A percentile compares a stretch with the other conserved stretches of the same genome.
These are phyloP conservation scores for Jacaranda mimosifolia DNA, from an alignment of 257 asterid species.

Conservation along the genomic window DNA sequence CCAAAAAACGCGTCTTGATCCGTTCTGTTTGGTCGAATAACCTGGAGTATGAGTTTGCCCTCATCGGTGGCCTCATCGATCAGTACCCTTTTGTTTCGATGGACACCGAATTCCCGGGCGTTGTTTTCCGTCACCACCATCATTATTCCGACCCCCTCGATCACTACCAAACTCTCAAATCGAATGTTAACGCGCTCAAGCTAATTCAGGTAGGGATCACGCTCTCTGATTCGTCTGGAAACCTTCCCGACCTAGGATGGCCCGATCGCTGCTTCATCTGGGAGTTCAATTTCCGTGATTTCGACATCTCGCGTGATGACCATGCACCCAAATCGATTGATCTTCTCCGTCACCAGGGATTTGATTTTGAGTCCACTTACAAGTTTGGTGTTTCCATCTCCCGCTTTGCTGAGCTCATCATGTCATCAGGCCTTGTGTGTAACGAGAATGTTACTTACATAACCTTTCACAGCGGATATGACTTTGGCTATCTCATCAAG, in stretches of 20 bases:
- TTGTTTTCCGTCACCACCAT: conserved; percentile 42
- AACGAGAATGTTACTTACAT: conserved; percentile 56
- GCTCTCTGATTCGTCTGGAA: conserved; percentile 48
- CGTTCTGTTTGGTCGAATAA: conserved; percentile 74
- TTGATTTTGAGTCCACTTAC: conserved; percentile 44
- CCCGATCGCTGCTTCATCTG: conserved; percentile 44
- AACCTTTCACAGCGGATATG: conserved; percentile 71
- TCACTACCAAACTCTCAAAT: conserved; percentile 49
- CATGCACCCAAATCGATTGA: conserved; percentile 60
- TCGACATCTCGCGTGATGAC: conserved; percentile 49
- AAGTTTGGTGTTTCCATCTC: conserved; percentile 41
- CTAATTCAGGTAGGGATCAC: conserved; percentile 61
- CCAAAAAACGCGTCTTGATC: conserved; percentile 42
- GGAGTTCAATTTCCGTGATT: conserved; percentile 69
- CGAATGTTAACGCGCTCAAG: conserved; percentile 56
- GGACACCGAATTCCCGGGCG: conserved; percentile 90
- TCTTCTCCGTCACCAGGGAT: conserved; percentile 57
- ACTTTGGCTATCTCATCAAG: conserved; percentile 69
- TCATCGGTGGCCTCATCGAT: conserved; percentile 57
- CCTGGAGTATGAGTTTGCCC: conserved; percentile 56
- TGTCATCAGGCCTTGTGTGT: conserved; percentile 66
- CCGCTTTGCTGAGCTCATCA: conserved; percentile 56
- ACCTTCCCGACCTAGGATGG: conserved; percentile 52
- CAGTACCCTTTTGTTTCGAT: conserved; percentile 62
- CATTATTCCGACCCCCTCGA: conserved; percentile 40